Evolutionary conservation across 176 grass and related monocot species (phyloP).

Genomic region (Areca catechu): DNA sequence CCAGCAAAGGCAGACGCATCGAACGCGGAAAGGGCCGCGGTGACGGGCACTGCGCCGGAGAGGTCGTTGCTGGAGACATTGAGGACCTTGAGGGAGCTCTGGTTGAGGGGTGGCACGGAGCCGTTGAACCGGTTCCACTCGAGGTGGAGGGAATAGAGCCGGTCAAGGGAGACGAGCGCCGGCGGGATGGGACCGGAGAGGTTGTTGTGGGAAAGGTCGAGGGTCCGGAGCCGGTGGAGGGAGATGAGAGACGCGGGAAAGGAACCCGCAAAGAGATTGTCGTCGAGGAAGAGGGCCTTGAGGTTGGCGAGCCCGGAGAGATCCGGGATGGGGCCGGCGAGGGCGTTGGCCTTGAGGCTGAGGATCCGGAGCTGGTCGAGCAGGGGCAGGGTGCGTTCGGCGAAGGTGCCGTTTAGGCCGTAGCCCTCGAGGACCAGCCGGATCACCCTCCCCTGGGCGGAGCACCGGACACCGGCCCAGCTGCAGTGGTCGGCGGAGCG

Average conservation of each 20-base stretch:
- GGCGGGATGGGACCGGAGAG: conserved; percentile 53
- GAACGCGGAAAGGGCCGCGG: conserved; percentile 29
- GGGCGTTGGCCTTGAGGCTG: conserved; percentile 78
- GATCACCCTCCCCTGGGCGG: conserved; percentile 19
- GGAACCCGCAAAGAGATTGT: conserved; percentile 65
- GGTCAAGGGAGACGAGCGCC: conserved; percentile 40
- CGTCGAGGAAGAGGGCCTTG: conserved; percentile 68
- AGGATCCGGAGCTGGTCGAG: conserved; percentile 65
- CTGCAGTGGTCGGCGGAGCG: conserved; percentile 23
- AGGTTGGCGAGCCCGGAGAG: conserved; percentile 71
- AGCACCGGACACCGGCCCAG: conserved; percentile 41
- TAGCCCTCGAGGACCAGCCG: conserved; percentile 61
- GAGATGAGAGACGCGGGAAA: conserved; percentile 57
- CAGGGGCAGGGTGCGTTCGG: conserved; percentile 27
- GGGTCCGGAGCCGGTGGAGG: conserved; percentile 61
- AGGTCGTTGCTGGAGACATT: conserved; percentile 85
- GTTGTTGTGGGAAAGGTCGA: conserved; percentile 67
- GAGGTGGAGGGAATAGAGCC: conserved; percentile 44
- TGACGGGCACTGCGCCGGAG: conserved; percentile 71
- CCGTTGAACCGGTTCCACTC: conserved; percentile 74
- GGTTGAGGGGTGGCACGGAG: conserved; percentile 70
- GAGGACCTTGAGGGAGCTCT: conserved; percentile 48
- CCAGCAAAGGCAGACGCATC: conserved; percentile 35
- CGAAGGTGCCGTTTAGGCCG: conserved; percentile 57
- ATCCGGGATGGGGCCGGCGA: conserved; percentile 60